A percentile compares a stretch with the other conserved stretches of the same genome.
phyloP scores from a whole-genome alignment of 176 grass and related monocot genomes.

The Oryza coarctata region DNA sequence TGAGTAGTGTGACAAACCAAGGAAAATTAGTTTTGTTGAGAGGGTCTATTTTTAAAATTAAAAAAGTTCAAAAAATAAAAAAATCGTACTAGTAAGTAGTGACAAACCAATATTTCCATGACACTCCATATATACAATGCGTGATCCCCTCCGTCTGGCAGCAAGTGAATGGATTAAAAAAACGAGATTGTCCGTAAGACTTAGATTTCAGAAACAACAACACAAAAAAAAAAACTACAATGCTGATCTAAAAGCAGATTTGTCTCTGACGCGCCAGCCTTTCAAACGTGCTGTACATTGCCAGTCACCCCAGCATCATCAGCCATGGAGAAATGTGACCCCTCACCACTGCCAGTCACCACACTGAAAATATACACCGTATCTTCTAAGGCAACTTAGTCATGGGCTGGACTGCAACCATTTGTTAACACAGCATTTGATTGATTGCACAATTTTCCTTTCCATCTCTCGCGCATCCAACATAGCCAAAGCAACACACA shows the following conservation, averaged over 20 bases:
- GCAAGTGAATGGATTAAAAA: not conserved
- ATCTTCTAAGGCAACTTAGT: not conserved
- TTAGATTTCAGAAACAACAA: too few relatives aligned
- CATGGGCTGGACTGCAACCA: not conserved
- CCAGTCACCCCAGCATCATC: not conserved
- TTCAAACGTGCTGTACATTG: not conserved
- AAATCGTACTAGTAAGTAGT: too few relatives aligned
- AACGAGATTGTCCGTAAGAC: too few relatives aligned
- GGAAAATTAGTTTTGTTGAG: too few relatives aligned
- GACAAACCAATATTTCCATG: too few relatives aligned
- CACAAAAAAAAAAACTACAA: not conserved
- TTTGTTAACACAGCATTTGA: not conserved
- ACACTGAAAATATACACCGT: not conserved
- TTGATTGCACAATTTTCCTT: not conserved
- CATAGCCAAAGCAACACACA: not conserved
- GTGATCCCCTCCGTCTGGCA: not conserved
- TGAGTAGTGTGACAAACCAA: too few relatives aligned
- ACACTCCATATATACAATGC: not conserved
- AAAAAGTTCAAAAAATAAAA: too few relatives aligned
- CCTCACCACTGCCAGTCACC: too few relatives aligned
- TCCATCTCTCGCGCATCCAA: not conserved
- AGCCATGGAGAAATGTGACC: not conserved
- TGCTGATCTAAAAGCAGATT: not conserved
- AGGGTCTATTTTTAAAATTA: too few relatives aligned
- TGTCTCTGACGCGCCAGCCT: not conserved